Evolutionary conservation across 2,329 filamentous ascomycete species (phyloP), one percentile per base, ranked within the genome.

Genomic region (Clarireedia homoeocarpa): DNA sequence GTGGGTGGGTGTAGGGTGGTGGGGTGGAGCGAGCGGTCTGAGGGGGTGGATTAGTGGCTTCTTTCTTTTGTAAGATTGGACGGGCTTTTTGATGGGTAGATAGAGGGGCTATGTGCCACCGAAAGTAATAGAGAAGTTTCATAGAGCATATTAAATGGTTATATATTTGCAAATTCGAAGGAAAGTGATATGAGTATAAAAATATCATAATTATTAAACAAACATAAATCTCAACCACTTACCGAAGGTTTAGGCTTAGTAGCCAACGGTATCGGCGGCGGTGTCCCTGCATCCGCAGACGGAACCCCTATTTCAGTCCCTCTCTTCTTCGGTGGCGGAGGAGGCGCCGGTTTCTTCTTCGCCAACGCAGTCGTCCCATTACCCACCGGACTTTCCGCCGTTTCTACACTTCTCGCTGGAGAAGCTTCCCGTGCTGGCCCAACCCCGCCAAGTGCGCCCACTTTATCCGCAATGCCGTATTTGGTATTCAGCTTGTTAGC

Each of bases 281-380:
- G 62, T 10, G 46, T 10, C 17, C 57, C 50, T 24, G 55, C 59
- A 14, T 53, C 51, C 26, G 49, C 26, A 34, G 57, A 40, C 24
- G 57, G 55, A 34, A 50, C 38, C 6, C 54, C 47, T 26, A 54
- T 26, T 23, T 20, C 40, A 17, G 66, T 58, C 6, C 61, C 61
- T 15, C 59, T 52, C 39, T 50, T 66, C 55, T 67, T 71, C 52
- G 63, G 63, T 14, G 69, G 69, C 15, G 46, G 52, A 12, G 69
- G 69, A 12, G 69, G 69, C 6, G 69, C 67, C n/a, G 67, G 66
- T 40, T 70, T 71, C 60, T 70, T 71, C 56, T 66, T 68, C 5
- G 59, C 62, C 14, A 60, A 12, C 10, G 54, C 51, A 12, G 46
- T 9, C 14, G 26, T 9, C 5, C 36, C 52, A 50, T 49, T 44